Base-by-base conservation (phyloP, 768 basidiomycete species). In the Fistulinella prunicolor region DNA sequence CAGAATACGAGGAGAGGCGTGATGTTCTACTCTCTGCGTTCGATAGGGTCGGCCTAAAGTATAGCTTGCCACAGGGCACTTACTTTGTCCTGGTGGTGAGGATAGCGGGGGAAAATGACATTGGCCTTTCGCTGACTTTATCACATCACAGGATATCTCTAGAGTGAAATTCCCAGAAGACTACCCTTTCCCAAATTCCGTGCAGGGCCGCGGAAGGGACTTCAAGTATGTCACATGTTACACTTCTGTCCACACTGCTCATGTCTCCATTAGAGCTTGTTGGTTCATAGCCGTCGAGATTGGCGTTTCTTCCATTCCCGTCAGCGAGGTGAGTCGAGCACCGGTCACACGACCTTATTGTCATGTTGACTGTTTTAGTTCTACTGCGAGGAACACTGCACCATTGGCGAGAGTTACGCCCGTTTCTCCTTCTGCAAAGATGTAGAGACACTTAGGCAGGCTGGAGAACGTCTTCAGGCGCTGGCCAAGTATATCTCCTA, bases 341-440 rank as follows among this genome's bases (percentile, higher is more conserved):
- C 12, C 4, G 23, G 17, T 12, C 32, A 20, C 29, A 9, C 28
- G 5, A 13, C 21, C 32, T 9, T 17, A 36, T 35, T 36, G 17
- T 44, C 41, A 14, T 51, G 61, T 35, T 54, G 38, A 48, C 42
- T 46, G 34, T 51, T 23, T 29, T 50, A 94, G 90, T 97, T 97
- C 70, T 97, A 95, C 70, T 93, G 91, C 61, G 77, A 83, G 56
- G 89, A 91, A 47, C 94, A 97, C 62, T 77, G 83, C 22, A 68
- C 69, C 48, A 90, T 96, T 46, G 94, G 94, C 22, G 94, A 95
- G 66, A 83, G 74, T 39, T 95, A 85, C 62, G 83, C 80, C 19
- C 81, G 92, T 47, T 97, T 98, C 64, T 86, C 94, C 1, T 94
- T 96, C 75, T 97, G 96, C 77, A 99, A 99, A 64, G 95, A 98